Evolutionary conservation across 495 filamentous ascomycete species (phyloP).

Genomic region (Lepraria neglecta): DNA sequence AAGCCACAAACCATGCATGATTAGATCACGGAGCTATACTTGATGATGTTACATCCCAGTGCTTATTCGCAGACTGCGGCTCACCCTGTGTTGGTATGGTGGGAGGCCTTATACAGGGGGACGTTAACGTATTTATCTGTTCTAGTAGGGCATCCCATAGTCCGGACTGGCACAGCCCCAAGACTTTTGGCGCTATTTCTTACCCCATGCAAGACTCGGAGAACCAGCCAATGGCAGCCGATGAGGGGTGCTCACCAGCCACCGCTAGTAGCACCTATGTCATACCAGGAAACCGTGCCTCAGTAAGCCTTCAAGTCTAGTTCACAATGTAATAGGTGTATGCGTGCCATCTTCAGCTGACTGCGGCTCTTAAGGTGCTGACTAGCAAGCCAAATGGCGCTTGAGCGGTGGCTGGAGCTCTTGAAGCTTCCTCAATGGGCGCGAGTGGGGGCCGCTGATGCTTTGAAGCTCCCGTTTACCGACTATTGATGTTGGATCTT

Average conservation of each 20-base stretch:
- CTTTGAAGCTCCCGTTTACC: neutral
- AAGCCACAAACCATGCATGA: constrained; percentile 14
- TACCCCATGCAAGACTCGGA: neutral
- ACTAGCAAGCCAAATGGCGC: neutral
- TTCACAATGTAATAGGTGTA: neutral
- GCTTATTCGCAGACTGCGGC: constrained; percentile 10
- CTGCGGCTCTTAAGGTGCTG: neutral
- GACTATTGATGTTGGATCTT: neutral
- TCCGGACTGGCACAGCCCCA: neutral
- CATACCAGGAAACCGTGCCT: neutral
- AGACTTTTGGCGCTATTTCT: neutral
- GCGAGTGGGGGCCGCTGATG: neutral
- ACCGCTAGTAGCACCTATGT: neutral
- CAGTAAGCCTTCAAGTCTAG: neutral
- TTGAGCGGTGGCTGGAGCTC: neutral
- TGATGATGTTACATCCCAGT: constrained; percentile 14
- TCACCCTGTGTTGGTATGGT: neutral
- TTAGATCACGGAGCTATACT: neutral
- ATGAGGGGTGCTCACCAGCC: neutral
- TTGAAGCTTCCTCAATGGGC: neutral
- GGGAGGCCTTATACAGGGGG: constrained; percentile 6
- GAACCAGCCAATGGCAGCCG: neutral
- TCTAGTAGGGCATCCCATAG: neutral
- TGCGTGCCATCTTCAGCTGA: neutral
- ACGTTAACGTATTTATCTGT: neutral